Evolutionary conservation across 208 protist genomes (phyloP), one percentile per base, ranked within the genome.

Genomic region (Wallacemonas sp.): DNA sequence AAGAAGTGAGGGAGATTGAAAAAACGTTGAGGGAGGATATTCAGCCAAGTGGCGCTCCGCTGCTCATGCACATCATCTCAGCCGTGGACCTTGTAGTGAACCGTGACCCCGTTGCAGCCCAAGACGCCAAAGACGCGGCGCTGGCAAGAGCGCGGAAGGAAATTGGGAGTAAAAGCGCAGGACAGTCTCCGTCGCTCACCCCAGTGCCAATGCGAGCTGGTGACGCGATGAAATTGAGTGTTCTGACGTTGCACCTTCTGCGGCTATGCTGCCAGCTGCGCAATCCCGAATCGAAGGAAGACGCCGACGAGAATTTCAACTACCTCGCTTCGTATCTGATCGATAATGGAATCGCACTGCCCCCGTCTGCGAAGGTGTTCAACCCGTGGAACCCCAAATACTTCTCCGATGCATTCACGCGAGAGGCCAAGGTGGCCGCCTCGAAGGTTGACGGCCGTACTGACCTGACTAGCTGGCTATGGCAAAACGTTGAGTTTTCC

Each of bases 211-310:
- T 90, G 42, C 79, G 83, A 45, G 70, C 75, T 24, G 77, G 83
- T 44, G 85, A 94, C 28, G 79, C 77, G 26, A 34, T 91, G 4
- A 79, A 70, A 58, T 68, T 94, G 2, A 87, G 83, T 51, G 19
- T 91, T 45, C 68, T 95, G 14, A 44, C 86, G 2, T 75, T 90
- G n/a, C 79, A 92, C 68, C 68, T 95, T 15, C 55, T 89, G 14
- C 75, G 80, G 62, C 91, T 90, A 59, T 93, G 82, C 63, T 95
- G 89, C 64, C 72, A 91, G 39, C 71, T 95, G 58, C 87, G 84
- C 51, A 62, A 89, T 55, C 80, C 84, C 14, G 85, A 88, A 62
- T 93, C 86, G 19, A 77, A 77, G 27, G 86, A 91, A 61, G 85
- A 95, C 63, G 81, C 82, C 0, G 74, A 72, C 33, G 67, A 78